Conservation (phyloP, 2,329 filamentous ascomycete genomes). For the Xylaria sp. region DNA sequence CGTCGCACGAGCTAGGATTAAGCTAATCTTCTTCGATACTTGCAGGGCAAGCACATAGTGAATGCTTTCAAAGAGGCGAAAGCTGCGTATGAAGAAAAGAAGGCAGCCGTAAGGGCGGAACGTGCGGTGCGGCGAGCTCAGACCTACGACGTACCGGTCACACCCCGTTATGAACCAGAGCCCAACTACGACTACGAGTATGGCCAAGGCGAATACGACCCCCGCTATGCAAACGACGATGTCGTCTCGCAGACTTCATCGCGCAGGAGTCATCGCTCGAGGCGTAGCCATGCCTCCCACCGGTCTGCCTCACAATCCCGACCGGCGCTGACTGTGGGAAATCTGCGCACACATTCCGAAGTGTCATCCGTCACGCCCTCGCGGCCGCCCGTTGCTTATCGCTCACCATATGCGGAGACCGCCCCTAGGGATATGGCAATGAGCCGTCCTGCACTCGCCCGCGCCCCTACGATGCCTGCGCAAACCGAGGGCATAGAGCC, state of each 20-base stretch:
- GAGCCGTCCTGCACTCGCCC: conserved; percentile 52
- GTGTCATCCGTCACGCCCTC: conserved; percentile 61
- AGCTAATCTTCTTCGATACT: conserved; percentile 17
- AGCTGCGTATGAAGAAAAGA: conserved; percentile 86
- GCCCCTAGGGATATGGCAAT: conserved; percentile 56
- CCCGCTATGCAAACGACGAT: conserved; percentile 48
- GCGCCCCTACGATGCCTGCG: conserved; percentile 47
- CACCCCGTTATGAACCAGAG: conserved; percentile 47
- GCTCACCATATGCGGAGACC: conserved; percentile 56
- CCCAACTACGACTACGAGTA: conserved; percentile 40
- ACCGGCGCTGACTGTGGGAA: conserved; percentile 60
- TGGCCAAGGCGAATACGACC: conserved; percentile 40
- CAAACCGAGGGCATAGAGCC: conserved; percentile 34
- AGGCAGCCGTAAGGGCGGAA: conserved; percentile 80
- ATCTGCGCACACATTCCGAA: conserved; percentile 64
- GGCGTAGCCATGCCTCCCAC: conserved; percentile 50
- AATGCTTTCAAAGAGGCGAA: conserved; percentile 93
- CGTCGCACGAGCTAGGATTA: conserved; percentile 19
- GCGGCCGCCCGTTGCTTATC: conserved; percentile 52
- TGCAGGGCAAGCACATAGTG: conserved; percentile 86
- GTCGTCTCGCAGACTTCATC: conserved; percentile 54
- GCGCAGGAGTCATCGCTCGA: conserved; percentile 54
- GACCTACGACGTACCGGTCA: conserved; percentile 57
- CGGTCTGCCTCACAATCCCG: conserved; percentile 49
- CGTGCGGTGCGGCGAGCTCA: conserved; percentile 68